phyloP scores from a whole-genome alignment of 345 rosid species.

The Alliaria petiolata region DNA sequence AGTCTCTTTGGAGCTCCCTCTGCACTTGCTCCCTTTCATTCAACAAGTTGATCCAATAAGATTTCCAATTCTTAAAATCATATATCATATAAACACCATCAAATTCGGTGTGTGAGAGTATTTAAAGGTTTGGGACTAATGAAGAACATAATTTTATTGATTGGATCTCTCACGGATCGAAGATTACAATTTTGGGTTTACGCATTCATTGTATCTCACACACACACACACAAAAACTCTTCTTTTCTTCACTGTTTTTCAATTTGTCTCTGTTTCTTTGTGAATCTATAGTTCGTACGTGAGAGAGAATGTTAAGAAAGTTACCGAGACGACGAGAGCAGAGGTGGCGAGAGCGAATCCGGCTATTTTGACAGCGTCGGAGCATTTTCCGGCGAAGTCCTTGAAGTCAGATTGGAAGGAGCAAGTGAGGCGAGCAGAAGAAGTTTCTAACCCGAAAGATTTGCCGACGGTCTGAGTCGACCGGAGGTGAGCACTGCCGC shows the following conservation, averaged over 20 bases:
- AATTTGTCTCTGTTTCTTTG: background rate
- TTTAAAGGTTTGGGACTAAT: background rate
- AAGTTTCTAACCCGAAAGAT: constrained; percentile 58
- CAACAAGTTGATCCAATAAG: background rate
- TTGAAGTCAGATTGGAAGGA: constrained; percentile 63
- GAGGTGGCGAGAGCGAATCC: constrained; percentile 94
- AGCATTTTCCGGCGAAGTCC: constrained; percentile 67
- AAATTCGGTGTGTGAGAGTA: background rate
- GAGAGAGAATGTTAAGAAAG: background rate
- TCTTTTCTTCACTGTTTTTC: background rate
- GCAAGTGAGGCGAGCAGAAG: constrained; percentile 62
- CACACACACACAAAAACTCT: background rate
- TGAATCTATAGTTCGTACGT: background rate
- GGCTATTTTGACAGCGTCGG: constrained; percentile 71
- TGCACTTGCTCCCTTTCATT: constrained; percentile 76
- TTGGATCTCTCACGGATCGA: background rate
- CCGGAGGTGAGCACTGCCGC: constrained; percentile 42
- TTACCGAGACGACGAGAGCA: constrained; percentile 91
- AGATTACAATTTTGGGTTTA: background rate
- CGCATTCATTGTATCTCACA: background rate
- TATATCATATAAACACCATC: background rate
- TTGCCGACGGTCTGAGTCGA: constrained; percentile 47
- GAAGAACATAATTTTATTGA: background rate
- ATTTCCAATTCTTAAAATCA: background rate
- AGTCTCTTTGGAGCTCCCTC: constrained; percentile 89